These are phyloP conservation scores for Chimonanthus salicifolius DNA, from an alignment of 164 flowering plant species.

Conservation along the genomic window DNA sequence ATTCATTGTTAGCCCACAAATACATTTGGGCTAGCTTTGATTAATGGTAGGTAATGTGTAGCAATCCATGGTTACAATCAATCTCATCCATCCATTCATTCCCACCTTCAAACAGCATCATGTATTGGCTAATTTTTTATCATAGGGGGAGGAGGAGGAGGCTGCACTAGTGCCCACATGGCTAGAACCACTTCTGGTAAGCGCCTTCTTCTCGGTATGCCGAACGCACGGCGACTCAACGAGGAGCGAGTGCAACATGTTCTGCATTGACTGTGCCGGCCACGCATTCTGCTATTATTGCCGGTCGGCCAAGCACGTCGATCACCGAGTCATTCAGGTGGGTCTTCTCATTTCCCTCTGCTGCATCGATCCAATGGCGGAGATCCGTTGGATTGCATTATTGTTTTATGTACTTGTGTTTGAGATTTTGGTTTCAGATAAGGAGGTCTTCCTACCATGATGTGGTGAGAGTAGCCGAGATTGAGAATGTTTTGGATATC, in stretches of 20 bases:
- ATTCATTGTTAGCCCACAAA: background rate
- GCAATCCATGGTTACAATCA: too few relatives aligned
- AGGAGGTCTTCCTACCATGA: constrained; percentile 95
- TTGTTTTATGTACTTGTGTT: background rate
- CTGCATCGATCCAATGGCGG: background rate
- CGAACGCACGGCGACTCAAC: constrained; percentile 66
- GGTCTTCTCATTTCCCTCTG: too few relatives aligned
- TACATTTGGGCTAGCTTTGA: background rate
- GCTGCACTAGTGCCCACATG: constrained; percentile 71
- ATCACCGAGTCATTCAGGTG: constrained; percentile 88
- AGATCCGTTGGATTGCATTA: background rate
- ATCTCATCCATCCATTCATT: too few relatives aligned
- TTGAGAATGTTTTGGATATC: constrained; percentile 68
- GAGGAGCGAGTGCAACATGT: constrained; percentile 86
- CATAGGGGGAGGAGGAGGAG: background rate
- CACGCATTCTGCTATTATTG: constrained; percentile 85
- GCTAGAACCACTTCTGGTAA: constrained; percentile 66
- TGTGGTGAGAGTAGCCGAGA: constrained; percentile 86
- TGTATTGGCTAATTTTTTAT: background rate
- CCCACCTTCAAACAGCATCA: background rate
- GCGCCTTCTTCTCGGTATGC: constrained; percentile 64
- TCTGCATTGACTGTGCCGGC: constrained; percentile 63
- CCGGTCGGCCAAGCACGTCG: constrained; percentile 64
- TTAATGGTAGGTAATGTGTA: background rate
- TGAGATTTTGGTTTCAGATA: constrained; percentile 39